Conservation (phyloP, 2,329 filamentous ascomycete species). For the Magnaporthiopsis rhizophila region DNA sequence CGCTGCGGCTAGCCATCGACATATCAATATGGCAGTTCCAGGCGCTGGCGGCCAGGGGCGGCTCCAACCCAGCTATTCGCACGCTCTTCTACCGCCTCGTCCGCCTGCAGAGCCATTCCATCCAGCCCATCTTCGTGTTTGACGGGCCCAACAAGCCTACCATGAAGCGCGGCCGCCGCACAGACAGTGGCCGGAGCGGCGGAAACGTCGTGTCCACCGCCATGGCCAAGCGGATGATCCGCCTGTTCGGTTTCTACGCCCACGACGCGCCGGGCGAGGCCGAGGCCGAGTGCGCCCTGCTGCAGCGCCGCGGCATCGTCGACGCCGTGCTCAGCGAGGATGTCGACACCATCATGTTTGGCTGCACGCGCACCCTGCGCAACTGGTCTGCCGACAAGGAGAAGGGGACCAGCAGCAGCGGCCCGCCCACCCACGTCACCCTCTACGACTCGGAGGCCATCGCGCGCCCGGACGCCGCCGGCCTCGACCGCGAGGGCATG, state of each 20-base stretch:
- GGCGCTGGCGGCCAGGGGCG: slow-evolving; percentile 74
- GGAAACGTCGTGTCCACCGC: slow-evolving; percentile 61
- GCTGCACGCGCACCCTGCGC: slow-evolving; percentile 67
- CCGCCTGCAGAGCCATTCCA: slow-evolving; percentile 37
- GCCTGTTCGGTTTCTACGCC: slow-evolving; percentile 73
- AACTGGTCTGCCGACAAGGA: slow-evolving; percentile 73
- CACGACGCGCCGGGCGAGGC: slow-evolving; percentile 92
- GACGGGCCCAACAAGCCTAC: slow-evolving; percentile 47
- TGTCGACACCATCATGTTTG: slow-evolving; percentile 97
- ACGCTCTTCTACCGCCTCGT: slow-evolving; percentile 89
- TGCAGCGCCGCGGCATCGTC: slow-evolving; percentile 75
- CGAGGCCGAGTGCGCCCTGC: slow-evolving; percentile 85
- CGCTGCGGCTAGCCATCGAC: slow-evolving; percentile 83
- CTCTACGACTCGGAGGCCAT: slow-evolving; percentile 62
- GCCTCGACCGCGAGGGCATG: slow-evolving; percentile 80
- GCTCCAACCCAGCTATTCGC: slow-evolving; percentile 80
- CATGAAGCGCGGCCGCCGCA: slow-evolving; percentile 79
- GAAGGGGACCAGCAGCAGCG: slow-evolving; percentile 59
- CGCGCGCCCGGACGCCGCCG: slow-evolving; percentile 26
- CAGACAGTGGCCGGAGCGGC: slow-evolving; percentile 53
- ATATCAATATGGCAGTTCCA: slow-evolving; percentile 98
- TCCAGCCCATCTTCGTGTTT: slow-evolving; percentile 46
- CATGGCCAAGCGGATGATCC: slow-evolving; percentile 75
- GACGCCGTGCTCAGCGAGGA: slow-evolving; percentile 95
- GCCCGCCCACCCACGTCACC: slow-evolving; percentile 75